These are phyloP conservation scores for Scedosporium minutisporum DNA, from an alignment of 2,329 filamentous ascomycete genomes.

Conservation along the genomic window DNA sequence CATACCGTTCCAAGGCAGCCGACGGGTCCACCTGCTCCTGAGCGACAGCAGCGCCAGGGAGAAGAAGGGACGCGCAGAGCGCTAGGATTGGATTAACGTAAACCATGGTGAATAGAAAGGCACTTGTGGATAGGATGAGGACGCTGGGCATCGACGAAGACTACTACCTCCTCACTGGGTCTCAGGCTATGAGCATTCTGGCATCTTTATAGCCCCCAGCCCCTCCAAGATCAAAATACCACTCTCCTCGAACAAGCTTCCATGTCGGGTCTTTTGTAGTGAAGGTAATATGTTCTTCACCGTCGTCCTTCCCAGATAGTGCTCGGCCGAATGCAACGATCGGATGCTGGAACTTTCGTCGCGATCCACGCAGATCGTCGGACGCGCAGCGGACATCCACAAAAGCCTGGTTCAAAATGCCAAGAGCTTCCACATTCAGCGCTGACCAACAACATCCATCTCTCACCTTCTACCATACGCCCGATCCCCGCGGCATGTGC, in stretches of 20 bases:
- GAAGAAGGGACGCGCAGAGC: background rate
- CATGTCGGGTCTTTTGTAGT: background rate
- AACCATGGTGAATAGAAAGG: background rate
- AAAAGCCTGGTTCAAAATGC: background rate
- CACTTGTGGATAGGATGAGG: background rate
- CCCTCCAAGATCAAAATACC: background rate
- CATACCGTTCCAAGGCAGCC: background rate
- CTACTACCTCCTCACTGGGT: background rate
- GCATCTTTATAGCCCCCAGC: background rate
- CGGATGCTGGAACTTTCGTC: background rate
- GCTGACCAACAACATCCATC: background rate
- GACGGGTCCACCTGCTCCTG: background rate
- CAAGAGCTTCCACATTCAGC: background rate
- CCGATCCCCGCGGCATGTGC: background rate
- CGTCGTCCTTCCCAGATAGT: background rate
- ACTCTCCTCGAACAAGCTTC: background rate
- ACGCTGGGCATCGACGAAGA: background rate
- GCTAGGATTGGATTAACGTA: background rate
- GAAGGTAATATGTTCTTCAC: background rate
- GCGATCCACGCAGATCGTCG: background rate
- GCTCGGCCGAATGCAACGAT: background rate
- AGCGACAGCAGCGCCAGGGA: background rate
- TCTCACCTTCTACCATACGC: background rate
- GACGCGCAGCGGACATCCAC: background rate
- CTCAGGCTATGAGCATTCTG: background rate